Evolutionary conservation across 768 basidiomycete genomes (phyloP).

Genomic region (Termitomyces heimii): DNA sequence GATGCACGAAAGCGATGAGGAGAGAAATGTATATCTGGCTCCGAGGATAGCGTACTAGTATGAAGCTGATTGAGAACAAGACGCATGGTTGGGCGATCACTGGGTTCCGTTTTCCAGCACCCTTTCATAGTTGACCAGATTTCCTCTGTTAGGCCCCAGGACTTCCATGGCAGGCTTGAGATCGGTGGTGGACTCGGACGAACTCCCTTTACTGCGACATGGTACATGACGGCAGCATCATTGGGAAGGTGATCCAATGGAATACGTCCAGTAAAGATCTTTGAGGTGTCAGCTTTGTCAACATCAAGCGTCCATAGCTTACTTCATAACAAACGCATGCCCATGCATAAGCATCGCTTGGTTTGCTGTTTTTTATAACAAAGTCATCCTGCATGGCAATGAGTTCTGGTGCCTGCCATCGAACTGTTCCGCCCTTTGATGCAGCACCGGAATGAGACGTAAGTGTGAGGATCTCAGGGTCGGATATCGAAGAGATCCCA

Average conservation of each 20-base stretch:
- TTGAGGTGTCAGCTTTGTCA: too few relatives aligned
- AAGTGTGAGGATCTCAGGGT: neutral
- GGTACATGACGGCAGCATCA: neutral
- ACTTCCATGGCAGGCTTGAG: neutral
- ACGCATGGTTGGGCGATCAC: neutral
- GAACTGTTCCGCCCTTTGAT: neutral
- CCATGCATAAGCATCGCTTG: neutral
- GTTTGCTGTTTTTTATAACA: neutral
- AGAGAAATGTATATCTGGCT: neutral
- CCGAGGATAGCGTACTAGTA: neutral
- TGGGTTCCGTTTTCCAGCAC: neutral
- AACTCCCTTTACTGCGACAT: neutral
- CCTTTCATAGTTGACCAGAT: neutral
- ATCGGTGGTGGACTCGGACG: neutral
- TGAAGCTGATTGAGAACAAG: neutral
- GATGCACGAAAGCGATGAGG: neutral
- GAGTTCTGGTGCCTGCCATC: neutral
- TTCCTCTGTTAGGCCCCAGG: neutral
- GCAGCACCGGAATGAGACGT: neutral
- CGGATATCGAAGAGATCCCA: neutral
- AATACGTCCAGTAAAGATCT: neutral
- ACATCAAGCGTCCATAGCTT: neutral
- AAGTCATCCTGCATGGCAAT: neutral
- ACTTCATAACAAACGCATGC: neutral
- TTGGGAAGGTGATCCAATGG: neutral